These are phyloP conservation scores for Dentipellis sp. DNA, from an alignment of 768 basidiomycete genomes.

Conservation along the genomic window DNA sequence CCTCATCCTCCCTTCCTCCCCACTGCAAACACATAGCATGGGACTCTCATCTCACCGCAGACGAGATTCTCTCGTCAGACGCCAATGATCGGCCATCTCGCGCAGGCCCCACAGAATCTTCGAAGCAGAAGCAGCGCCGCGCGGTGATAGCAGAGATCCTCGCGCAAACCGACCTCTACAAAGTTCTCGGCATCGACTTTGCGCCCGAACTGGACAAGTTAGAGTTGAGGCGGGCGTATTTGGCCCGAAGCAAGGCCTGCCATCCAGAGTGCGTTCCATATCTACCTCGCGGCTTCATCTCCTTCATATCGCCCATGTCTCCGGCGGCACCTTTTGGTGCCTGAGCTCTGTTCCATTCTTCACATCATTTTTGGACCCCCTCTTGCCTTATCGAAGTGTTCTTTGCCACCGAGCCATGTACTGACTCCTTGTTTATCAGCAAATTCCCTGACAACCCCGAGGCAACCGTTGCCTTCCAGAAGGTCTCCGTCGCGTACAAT, in stretches of 20 bases:
- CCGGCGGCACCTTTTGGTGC: too few relatives aligned
- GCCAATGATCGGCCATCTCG: slow-evolving; percentile 11
- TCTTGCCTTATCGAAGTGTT: slow-evolving; percentile 5
- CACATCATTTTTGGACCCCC: background rate
- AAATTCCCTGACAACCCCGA: slow-evolving; percentile 73
- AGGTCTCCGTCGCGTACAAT: slow-evolving; percentile 76
- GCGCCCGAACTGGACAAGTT: slow-evolving; percentile 42
- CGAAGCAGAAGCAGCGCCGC: slow-evolving; percentile 2
- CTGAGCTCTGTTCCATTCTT: background rate
- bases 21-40: slow-evolving; percentile 21
- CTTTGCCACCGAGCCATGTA: background rate
- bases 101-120: slow-evolving; percentile 7
- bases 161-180: slow-evolving; percentile 57
- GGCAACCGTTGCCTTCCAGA: slow-evolving; percentile 81
- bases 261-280: slow-evolving; percentile 70
- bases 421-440: slow-evolving; percentile 29
- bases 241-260: slow-evolving; percentile 63
- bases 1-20: slow-evolving; percentile 21
- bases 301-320: background rate
- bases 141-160: slow-evolving; percentile 45
- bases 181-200: slow-evolving; percentile 50
- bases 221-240: slow-evolving; percentile 65
- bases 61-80: slow-evolving; percentile 6
- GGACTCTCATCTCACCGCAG: slow-evolving; percentile 9
- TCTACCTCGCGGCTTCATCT: background rate